Evolutionary conservation across 2,329 filamentous ascomycete species (phyloP), one percentile per base, ranked within the genome.

Genomic region (Aspergillus oerlinghausenensis): DNA sequence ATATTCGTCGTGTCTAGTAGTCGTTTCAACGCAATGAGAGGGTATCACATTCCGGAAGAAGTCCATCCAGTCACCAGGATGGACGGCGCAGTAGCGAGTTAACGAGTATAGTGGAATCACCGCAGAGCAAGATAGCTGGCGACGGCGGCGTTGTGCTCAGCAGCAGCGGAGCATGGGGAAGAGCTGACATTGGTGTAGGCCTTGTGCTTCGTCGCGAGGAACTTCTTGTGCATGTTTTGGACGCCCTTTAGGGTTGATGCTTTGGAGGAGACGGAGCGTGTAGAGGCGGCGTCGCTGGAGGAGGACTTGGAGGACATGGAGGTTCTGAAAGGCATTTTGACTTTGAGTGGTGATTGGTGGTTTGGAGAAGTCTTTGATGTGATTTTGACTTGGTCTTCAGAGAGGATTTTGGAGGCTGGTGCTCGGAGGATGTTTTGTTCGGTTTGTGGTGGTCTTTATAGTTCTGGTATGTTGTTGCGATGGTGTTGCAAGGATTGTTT

Each of bases 161-260:
- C 58, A 49, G 32, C 2, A 38, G 45, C 52, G 29, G 52, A 40
- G 29, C 3, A 49, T 49, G 51, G 51, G 19, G 51, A 42, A 57
- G 28, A 11, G 23, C 9, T 25, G 43, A 11, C 23, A 21, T 51
- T 25, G 35, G 54, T 57, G 35, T 51, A 51, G 9, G 52, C 29
- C 49, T 63, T 66, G 17, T 61, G 57, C 29, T 49, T 32, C 10
- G 59, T 50, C 1, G 62, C 65, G 58, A 57, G 65, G 59, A 59
- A 65, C 51, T 63, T 63, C 47, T 63, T 62, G 42, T 59, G 60
- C 51, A 40, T 53, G 17, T 49, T 25, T 14, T 65, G 60, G 32
- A 48, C 42, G 49, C 57, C 56, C 53, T 67, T 66, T 23, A 69
- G 60, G 2, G 66, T 67, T 51, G 66, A 61, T 21, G 66, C 63